Base-by-base conservation (phyloP, 192 early-diverging fungal species). In the Coemansia sp. region DNA sequence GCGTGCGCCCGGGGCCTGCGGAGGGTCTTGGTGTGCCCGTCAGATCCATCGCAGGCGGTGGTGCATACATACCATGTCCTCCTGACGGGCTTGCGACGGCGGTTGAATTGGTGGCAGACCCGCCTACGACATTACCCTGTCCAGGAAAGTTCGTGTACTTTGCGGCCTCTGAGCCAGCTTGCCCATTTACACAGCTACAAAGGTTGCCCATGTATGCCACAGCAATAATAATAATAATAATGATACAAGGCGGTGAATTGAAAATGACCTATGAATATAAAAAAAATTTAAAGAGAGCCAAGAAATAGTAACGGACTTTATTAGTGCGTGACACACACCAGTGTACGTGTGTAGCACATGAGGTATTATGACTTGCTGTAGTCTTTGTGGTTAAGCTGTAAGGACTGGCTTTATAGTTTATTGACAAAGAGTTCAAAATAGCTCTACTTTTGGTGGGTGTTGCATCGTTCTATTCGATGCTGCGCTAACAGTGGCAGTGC, bases 101-200 rank as follows among this genome's bases (percentile, higher is more conserved):
- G 7, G 59, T 21, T 10, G 32, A 61, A 61, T 38, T 39, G 32
- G 36, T 36, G 2, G 19, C 36, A 19, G 59, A 39, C 32, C 59
- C 59, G 19, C 59, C 59, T 23, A 61, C 12, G 17, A 61, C 31
- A 36, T 61, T 61, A 19, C 59, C 59, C 38, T 61, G 59, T 4
- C 59, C 59, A 61, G 59, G 59, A 38, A 61, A 61, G 19, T 21
- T 37, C 8, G 34, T 39, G n/a, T 38, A 12, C n/a, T 61, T 61
- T 32, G 32, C 7, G 6, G 34, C 59, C 14, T 39, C 36, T 5
- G 59, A 8, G 36, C n/a, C 36, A 15, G 36, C 3, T 19, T 61
- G 36, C 10, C 36, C 59, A 19, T 23, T 15, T 39, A 7, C 36
- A 36, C 36, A 36, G 59, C 59, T 61, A 23, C 59, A 61, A n/a